phyloP scores from a whole-genome alignment of 208 protist genomes.

The Leishmania major region DNA sequence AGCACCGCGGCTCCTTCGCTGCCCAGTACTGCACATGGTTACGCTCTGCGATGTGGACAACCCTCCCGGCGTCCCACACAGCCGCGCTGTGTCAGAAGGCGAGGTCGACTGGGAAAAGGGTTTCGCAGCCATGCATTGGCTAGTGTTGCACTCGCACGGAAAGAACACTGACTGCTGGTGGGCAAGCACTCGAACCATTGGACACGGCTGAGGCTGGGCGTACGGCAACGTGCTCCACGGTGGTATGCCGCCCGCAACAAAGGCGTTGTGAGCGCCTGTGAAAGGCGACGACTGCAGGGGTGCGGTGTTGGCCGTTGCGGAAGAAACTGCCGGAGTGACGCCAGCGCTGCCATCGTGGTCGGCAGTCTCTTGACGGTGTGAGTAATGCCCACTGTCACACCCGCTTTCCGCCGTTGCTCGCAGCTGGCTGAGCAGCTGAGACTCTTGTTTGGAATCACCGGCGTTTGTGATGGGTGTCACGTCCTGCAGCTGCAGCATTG shows the following conservation, averaged over 20 bases:
- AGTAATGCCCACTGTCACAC: background rate
- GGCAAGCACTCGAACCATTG: background rate
- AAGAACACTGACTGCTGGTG: background rate
- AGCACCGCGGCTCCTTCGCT: background rate
- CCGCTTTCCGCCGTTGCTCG: background rate
- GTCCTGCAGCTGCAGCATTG: conserved; percentile 14
- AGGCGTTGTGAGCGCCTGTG: background rate
- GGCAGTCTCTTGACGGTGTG: background rate
- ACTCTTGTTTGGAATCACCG: conserved; percentile 11
- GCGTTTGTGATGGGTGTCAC: conserved; percentile 22
- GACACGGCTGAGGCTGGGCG: background rate
- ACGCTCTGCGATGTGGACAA: conserved; percentile 22
- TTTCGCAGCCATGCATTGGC: background rate
- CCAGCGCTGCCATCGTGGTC: background rate
- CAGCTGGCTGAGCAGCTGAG: conserved; percentile 14
- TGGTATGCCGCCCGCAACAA: background rate
- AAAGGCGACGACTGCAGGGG: background rate
- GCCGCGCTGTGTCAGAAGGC: conserved; percentile 11
- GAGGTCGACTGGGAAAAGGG: background rate
- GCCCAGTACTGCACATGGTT: background rate
- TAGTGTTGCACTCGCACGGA: background rate
- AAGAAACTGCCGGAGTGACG: background rate
- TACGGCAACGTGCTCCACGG: background rate
- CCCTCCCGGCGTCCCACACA: conserved; percentile 27
- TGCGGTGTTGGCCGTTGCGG: background rate